A percentile compares a stretch with the other conserved stretches of the same genome.
Conservation (phyloP, 805 yeast genomes). For the Kodamaea nitidulidarum region DNA sequence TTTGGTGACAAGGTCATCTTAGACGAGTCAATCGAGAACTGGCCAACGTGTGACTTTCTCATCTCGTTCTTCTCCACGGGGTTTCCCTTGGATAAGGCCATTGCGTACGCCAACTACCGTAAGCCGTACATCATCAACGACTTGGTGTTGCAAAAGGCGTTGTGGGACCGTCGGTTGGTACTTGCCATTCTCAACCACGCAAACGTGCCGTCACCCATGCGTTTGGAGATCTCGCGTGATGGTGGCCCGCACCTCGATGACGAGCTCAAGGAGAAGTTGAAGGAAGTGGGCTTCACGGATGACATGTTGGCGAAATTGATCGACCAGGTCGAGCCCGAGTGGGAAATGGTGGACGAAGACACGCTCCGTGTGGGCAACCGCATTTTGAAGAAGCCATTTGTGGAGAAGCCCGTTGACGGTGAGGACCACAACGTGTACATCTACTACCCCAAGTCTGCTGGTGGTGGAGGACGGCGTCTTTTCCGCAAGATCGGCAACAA, state of each 20-base stretch:
- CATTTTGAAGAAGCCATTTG: conserved; percentile 80
- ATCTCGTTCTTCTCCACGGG: conserved; percentile 94
- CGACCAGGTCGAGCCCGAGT: conserved; percentile 66
- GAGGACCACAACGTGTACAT: conserved; percentile 96
- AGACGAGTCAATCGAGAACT: conserved; percentile 90
- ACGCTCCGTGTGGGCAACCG: conserved; percentile 73
- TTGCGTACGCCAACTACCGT: conserved; percentile 79
- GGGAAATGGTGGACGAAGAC: conserved; percentile 83
- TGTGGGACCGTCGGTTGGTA: conserved; percentile 97
- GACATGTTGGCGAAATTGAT: conserved; percentile 57
- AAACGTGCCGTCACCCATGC: conserved; percentile 83
- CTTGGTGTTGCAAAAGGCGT: conserved; percentile 79
- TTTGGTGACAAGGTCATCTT: conserved; percentile 96
- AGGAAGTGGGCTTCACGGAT: conserved; percentile 36
- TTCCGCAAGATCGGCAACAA: conserved; percentile 97
- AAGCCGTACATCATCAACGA: conserved; percentile 90
- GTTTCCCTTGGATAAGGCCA: conserved; percentile 94
- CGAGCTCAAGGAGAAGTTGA: conserved; percentile 47
- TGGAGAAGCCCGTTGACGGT: conserved; percentile 98
- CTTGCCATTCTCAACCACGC: conserved; percentile 72
- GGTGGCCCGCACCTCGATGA: conserved; percentile 87
- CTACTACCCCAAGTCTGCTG: conserved; percentile 80
- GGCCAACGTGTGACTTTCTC: conserved; percentile 98
- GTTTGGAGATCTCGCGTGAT: conserved; percentile 88
- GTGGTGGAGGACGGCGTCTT: conserved; percentile 95